phyloP scores from a whole-genome alignment of 1,139 yeast species.

The Candida glucosophila region DNA sequence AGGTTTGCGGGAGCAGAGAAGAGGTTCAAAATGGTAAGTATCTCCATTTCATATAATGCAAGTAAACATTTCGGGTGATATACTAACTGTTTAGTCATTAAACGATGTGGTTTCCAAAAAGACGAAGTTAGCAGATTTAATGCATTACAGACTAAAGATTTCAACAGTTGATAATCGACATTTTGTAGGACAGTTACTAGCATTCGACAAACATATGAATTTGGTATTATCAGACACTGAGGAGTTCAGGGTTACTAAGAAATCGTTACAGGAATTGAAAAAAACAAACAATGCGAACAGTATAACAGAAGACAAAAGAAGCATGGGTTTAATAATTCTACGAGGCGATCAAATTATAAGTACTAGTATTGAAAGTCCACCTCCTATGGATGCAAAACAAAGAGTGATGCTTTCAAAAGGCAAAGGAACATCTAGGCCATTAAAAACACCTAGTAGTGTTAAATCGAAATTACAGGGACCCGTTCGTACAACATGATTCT shows the following conservation, averaged over 20 bases:
- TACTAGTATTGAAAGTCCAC: slow-evolving; percentile 73
- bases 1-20: too few species aligned
- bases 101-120: slow-evolving; percentile 26
- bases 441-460: slow-evolving; percentile 22
- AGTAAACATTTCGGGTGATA: too few species aligned
- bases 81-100: slow-evolving; percentile 5
- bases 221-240: slow-evolving; percentile 78
- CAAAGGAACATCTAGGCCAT: slow-evolving; percentile 34
- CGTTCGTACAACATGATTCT: slow-evolving; percentile 3
- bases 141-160: slow-evolving; percentile 67
- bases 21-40: too few species aligned
- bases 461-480: slow-evolving; percentile 9
- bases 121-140: slow-evolving; percentile 57
- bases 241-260: slow-evolving; percentile 70
- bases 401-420: slow-evolving; percentile 38
- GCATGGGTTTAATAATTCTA: slow-evolving; percentile 71
- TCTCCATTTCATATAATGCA: too few species aligned
- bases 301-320: slow-evolving; percentile 51
- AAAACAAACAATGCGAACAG: slow-evolving; percentile 13
- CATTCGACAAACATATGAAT: slow-evolving; percentile 88
- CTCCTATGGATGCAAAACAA: slow-evolving; percentile 41
- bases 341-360: slow-evolving; percentile 90
- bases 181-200: slow-evolving; percentile 70
- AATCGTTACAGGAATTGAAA: slow-evolving; percentile 36
- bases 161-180: slow-evolving; percentile 68